A percentile compares a stretch with the other conserved stretches of the same genome.
Conservation (phyloP, 305 asterid species). For the Fraxinus velutina region DNA sequence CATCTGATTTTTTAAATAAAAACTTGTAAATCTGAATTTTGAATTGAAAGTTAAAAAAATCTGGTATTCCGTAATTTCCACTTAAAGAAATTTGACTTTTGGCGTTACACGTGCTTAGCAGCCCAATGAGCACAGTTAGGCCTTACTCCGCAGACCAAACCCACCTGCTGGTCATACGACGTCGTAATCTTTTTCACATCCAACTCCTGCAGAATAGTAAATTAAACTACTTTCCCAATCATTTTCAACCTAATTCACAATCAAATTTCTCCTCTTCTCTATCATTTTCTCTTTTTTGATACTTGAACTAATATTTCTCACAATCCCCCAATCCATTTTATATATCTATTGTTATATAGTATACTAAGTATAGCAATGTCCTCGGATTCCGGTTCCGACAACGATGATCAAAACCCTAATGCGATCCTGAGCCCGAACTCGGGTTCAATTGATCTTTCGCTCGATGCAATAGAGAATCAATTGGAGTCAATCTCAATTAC, state of each 20-base stretch:
- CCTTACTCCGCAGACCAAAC: not conserved
- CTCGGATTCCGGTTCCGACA: constrained; percentile 36
- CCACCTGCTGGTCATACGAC: not conserved
- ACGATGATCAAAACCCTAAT: constrained; percentile 47
- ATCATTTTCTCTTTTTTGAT: not conserved
- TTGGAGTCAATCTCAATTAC: constrained; percentile 80
- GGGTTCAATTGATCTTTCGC: constrained; percentile 70
- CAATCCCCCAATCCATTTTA: not conserved
- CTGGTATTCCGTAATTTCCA: too few relatives aligned
- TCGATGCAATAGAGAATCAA: constrained; percentile 89
- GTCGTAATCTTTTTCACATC: not conserved
- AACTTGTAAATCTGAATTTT: too few relatives aligned
- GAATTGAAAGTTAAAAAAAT: too few relatives aligned
- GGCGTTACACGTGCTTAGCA: too few relatives aligned
- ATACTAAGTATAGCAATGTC: constrained; percentile 23
- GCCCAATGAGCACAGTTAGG: not conserved
- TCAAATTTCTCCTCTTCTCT: not conserved
- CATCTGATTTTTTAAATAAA: too few relatives aligned
- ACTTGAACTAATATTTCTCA: not conserved
- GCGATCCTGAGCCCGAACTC: constrained; percentile 33
- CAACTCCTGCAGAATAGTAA: not conserved
- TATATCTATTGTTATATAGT: not conserved
- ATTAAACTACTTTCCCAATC: not conserved
- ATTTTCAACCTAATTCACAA: not conserved
- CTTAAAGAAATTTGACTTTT: too few relatives aligned